Conservation (phyloP, 495 filamentous ascomycete genomes). For the Hyphodiscus hymeniophilus region DNA sequence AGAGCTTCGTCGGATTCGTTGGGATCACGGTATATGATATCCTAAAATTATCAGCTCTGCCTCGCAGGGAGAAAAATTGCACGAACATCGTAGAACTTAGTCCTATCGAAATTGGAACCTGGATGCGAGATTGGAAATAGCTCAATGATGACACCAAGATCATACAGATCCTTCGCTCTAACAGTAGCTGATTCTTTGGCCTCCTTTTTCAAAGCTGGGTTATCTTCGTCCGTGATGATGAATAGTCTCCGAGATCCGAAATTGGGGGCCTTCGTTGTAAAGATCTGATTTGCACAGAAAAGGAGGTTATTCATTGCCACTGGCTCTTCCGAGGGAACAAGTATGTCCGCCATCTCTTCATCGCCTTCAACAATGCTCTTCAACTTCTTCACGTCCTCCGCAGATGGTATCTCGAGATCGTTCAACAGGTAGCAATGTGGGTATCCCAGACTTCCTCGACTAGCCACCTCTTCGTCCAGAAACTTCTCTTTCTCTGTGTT, state of each 20-base stretch:
- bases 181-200: slow-evolving; percentile 69
- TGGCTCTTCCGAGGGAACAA: slow-evolving; percentile 59
- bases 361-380: slow-evolving; percentile 62
- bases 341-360: slow-evolving; percentile 60
- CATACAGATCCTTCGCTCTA: slow-evolving; percentile 90
- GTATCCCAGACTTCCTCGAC: slow-evolving; percentile 56
- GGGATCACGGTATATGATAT: slow-evolving; percentile 67
- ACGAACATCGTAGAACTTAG: slow-evolving; percentile 85
- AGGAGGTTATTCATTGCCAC: slow-evolving; percentile 84
- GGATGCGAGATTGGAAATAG: slow-evolving; percentile 81
- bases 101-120: slow-evolving; percentile 68
- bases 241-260: slow-evolving; percentile 89
- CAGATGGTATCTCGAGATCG: slow-evolving; percentile 81
- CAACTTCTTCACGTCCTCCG: slow-evolving; percentile 75
- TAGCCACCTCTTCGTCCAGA: slow-evolving; percentile 55
- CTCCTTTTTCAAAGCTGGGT: slow-evolving; percentile 62
- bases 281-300: slow-evolving; percentile 93
- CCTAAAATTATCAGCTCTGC: slow-evolving; percentile 34
- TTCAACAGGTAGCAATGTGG: slow-evolving; percentile 89
- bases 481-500: slow-evolving; percentile 84
- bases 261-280: slow-evolving; percentile 90
- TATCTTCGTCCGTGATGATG: slow-evolving; percentile 91
- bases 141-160: slow-evolving; percentile 87
- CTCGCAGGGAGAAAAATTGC: not conserved
- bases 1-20: slow-evolving; percentile 51